Evolutionary conservation across 352 stramenopile species (phyloP).

Genomic region (Phytophthora fragariae): DNA sequence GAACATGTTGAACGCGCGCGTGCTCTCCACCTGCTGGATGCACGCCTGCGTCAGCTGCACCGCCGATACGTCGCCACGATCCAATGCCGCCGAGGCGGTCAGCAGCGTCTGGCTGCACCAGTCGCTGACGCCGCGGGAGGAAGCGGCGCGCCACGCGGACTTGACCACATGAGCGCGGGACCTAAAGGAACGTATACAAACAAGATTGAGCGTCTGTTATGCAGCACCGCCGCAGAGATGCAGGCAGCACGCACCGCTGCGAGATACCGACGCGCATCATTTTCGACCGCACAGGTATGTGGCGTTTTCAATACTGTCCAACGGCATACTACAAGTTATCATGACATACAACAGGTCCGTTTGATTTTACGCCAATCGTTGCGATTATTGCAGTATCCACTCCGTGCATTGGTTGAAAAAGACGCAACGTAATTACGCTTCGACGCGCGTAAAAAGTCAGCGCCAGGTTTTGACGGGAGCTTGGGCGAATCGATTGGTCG

Average conservation of each 20-base stretch:
- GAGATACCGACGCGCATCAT: slow-evolving; percentile 34
- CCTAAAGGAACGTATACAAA: slow-evolving; percentile 7
- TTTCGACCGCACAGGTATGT: slow-evolving; percentile 26
- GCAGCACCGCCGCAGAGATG: neutral
- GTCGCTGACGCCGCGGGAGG: slow-evolving; percentile 46
- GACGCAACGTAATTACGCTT: slow-evolving; percentile 13
- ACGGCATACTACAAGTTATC: neutral
- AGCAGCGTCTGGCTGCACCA: slow-evolving; percentile 75
- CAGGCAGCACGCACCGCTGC: slow-evolving; percentile 22
- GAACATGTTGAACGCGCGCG: slow-evolving; percentile 83
- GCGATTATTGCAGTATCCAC: neutral
- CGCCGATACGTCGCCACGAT: slow-evolving; percentile 54
- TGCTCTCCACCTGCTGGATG: slow-evolving; percentile 79
- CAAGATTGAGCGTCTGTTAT: slow-evolving; percentile 2
- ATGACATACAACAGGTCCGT: neutral
- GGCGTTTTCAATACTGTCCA: slow-evolving; percentile 3
- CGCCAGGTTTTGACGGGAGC: slow-evolving; percentile 52
- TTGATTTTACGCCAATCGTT: slow-evolving; percentile 3
- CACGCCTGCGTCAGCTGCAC: slow-evolving; percentile 74
- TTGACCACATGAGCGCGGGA: slow-evolving; percentile 8
- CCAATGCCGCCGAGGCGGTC: slow-evolving; percentile 57
- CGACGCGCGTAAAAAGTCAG: slow-evolving; percentile 15
- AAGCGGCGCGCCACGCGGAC: neutral
- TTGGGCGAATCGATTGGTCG: slow-evolving; percentile 76
- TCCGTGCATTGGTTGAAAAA: neutral